These are phyloP conservation scores for Polyplosphaeria fusca DNA, from an alignment of 495 filamentous ascomycete species.

Conservation along the genomic window DNA sequence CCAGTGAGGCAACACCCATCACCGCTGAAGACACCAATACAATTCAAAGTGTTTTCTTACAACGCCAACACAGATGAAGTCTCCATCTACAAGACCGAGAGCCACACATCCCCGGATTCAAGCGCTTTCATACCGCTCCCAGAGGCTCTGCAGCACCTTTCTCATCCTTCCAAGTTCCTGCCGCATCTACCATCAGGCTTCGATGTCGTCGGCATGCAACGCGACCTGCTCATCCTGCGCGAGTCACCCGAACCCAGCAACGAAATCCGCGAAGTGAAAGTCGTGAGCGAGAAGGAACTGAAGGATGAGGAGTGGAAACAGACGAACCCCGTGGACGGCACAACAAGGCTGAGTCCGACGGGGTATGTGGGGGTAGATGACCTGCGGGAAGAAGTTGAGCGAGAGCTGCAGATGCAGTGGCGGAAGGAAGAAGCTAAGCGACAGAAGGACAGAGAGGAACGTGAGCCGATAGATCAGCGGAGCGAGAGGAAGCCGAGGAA, in stretches of 20 bases:
- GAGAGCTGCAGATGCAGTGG: not conserved
- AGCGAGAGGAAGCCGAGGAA: not conserved
- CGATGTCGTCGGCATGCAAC: slow-evolving; percentile 4
- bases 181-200: slow-evolving; percentile 19
- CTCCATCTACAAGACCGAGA: slow-evolving; percentile 1
- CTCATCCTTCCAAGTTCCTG: slow-evolving; percentile 16
- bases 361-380: slow-evolving; percentile 10
- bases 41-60: slow-evolving; percentile 20
- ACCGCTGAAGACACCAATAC: too few relatives aligned
- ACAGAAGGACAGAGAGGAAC: not conserved
- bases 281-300: not conserved
- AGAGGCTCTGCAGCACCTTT: slow-evolving; percentile 10
- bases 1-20: too few relatives aligned
- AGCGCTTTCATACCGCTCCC: slow-evolving; percentile 6
- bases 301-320: not conserved
- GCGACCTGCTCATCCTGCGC: slow-evolving; percentile 20
- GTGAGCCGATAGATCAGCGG: not conserved
- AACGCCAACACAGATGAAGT: slow-evolving; percentile 12
- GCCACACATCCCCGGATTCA: not conserved
- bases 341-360: slow-evolving; percentile 5
- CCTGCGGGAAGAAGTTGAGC: not conserved
- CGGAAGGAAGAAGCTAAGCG: not conserved
- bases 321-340: slow-evolving; percentile 14
- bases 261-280: not conserved
- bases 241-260: not conserved